phyloP scores from a whole-genome alignment of 495 filamentous ascomycete genomes.

The Penicillium tannophilum region DNA sequence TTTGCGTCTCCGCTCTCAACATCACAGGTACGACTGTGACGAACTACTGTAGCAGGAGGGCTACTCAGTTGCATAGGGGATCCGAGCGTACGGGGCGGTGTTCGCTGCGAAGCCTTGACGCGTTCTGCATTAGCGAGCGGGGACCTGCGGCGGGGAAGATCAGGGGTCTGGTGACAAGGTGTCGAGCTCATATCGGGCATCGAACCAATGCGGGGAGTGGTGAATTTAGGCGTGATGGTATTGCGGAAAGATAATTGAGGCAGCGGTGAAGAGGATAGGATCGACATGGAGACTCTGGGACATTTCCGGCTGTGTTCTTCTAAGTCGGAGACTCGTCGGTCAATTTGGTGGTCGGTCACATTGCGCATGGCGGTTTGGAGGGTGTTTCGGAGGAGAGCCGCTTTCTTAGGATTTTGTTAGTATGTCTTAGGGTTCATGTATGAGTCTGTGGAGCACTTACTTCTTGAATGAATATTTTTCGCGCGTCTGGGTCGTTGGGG shows the following conservation, averaged over 20 bases:
- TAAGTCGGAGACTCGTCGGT: slow-evolving; percentile 47
- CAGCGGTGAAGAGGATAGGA: slow-evolving; percentile 20
- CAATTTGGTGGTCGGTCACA: slow-evolving; percentile 43
- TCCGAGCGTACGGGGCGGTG: slow-evolving; percentile 21
- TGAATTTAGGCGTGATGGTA: slow-evolving; percentile 25
- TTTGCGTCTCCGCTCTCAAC: slow-evolving; percentile 15
- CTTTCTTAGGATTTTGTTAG: slow-evolving; percentile 38
- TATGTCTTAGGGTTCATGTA: not conserved
- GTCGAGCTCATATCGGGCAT: slow-evolving; percentile 23
- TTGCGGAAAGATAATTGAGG: slow-evolving; percentile 19
- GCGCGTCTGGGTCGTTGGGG: slow-evolving; percentile 39
- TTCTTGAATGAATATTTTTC: slow-evolving; percentile 48
- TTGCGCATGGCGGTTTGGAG: slow-evolving; percentile 50
- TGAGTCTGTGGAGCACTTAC: slow-evolving; percentile 22
- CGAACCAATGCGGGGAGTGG: slow-evolving; percentile 29
- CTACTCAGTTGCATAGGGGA: slow-evolving; percentile 46
- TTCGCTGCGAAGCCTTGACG: slow-evolving; percentile 31
- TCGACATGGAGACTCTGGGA: slow-evolving; percentile 34
- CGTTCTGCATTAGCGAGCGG: slow-evolving; percentile 18
- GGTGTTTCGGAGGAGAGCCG: slow-evolving; percentile 43
- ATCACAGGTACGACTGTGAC: slow-evolving; percentile 16
- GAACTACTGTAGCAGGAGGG: slow-evolving; percentile 35
- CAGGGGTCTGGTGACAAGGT: slow-evolving; percentile 25
- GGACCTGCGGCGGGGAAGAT: slow-evolving; percentile 21
- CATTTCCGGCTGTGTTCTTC: slow-evolving; percentile 49